These are phyloP conservation scores for Echinosophora koreensis DNA, from an alignment of 306 rosid species.

Conservation along the genomic window DNA sequence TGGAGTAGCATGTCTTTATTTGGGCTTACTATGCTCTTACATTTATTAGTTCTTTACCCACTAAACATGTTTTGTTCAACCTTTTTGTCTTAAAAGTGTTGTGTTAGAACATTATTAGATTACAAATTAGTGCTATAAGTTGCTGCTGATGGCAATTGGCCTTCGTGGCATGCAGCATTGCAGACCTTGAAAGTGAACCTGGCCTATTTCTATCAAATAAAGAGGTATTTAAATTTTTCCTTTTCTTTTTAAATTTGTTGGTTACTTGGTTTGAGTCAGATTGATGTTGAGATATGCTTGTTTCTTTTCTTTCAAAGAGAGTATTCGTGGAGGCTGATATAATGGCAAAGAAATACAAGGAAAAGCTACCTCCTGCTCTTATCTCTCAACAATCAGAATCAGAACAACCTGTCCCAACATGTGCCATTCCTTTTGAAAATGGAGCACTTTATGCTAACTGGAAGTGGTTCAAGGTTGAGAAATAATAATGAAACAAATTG, in stretches of 20 bases:
- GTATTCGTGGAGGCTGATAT: conserved; percentile 78
- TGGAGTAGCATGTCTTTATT: not conserved
- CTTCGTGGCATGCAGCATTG: conserved; percentile 64
- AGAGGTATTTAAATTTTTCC: conserved; percentile 53
- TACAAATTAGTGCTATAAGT: conserved; percentile 10
- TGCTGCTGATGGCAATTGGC: conserved; percentile 34
- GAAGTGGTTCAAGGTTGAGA: conserved; percentile 88
- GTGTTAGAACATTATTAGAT: not conserved
- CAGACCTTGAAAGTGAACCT: conserved; percentile 81
- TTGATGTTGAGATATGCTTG: conserved; percentile 26
- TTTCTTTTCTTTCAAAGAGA: conserved; percentile 48
- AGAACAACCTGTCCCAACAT: conserved; percentile 33
- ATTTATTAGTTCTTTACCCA: not conserved
- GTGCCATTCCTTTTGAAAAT: conserved; percentile 61
- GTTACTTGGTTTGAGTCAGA: not conserved
- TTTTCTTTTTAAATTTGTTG: not conserved
- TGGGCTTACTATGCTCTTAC: not conserved
- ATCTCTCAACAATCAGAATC: conserved; percentile 39
- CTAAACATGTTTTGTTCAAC: conserved; percentile 22
- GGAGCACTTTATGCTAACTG: conserved; percentile 80
- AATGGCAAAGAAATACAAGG: conserved; percentile 82
- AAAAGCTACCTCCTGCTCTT: conserved; percentile 57
- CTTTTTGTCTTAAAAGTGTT: conserved; percentile 5
- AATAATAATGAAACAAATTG: conserved; percentile 28
- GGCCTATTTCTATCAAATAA: conserved; percentile 77